phyloP scores from a whole-genome alignment of 495 filamentous ascomycete species.

The Neurospora sp. region DNA sequence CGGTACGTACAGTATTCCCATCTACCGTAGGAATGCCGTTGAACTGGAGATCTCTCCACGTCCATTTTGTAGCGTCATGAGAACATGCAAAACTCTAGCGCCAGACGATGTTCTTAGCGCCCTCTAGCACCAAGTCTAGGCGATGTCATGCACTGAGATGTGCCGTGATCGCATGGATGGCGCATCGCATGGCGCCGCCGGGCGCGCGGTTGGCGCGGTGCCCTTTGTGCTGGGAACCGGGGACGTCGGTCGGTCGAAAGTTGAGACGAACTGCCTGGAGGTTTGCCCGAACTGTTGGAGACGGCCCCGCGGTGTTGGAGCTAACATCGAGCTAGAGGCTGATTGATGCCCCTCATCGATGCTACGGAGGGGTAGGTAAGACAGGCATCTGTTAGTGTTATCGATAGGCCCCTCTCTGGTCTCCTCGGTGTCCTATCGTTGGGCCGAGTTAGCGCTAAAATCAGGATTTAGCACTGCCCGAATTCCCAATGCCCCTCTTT shows the following conservation, averaged over 20 bases:
- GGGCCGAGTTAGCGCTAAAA: neutral
- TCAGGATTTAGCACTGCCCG: neutral
- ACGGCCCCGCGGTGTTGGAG: neutral
- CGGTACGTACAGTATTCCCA: neutral
- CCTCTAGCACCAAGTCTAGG: neutral
- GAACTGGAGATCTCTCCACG: neutral
- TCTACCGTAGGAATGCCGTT: neutral
- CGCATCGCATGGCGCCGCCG: neutral
- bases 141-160: neutral
- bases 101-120: neutral
- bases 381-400: neutral
- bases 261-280: neutral
- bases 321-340: neutral
- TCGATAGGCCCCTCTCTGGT: neutral
- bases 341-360: neutral
- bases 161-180: neutral
- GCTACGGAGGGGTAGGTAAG: neutral
- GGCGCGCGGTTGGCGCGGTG: neutral
- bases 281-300: neutral
- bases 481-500: neutral
- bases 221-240: neutral
- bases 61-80: neutral
- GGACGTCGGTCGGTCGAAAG: neutral
- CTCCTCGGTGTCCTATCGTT: neutral
- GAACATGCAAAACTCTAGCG: neutral